Conservation (phyloP, 2,329 filamentous ascomycete species). For the Seiridium cupressi region DNA sequence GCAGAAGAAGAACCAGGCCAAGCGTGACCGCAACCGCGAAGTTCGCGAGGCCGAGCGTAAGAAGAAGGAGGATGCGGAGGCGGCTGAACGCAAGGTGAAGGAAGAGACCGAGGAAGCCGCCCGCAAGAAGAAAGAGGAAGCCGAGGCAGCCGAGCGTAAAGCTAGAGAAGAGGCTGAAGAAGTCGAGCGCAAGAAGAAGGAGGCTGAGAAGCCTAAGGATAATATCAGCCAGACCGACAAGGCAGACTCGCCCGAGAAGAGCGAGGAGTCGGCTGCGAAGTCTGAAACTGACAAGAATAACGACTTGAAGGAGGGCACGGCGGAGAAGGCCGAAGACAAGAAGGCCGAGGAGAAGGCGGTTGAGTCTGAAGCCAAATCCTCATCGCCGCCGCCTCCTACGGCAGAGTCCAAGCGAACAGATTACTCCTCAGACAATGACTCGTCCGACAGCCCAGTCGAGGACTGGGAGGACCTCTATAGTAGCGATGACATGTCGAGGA, state of each 20-base stretch:
- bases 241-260: constrained; percentile 17
- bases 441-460: constrained; percentile 57
- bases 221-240: constrained; percentile 28
- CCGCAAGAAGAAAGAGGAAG: constrained; percentile 16
- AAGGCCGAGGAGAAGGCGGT: constrained; percentile 13
- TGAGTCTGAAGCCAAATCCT: constrained; percentile 10
- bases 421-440: constrained; percentile 50
- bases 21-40: constrained; percentile 31
- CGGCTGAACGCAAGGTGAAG: constrained; percentile 16
- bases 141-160: constrained; percentile 20
- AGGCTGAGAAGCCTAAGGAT: constrained; percentile 21
- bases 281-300: constrained; percentile 9
- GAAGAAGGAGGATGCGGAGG: constrained; percentile 34
- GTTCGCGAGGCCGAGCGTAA: constrained; percentile 35
- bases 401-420: constrained; percentile 18
- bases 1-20: constrained; percentile 36
- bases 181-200: constrained; percentile 14
- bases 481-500: constrained; percentile 55
- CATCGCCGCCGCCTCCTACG: constrained; percentile 16
- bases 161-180: constrained; percentile 22
- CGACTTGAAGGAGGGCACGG: background rate
- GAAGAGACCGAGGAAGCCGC: constrained; percentile 29
- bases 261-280: constrained; percentile 9
- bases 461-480: constrained; percentile 61
- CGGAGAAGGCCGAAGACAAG: background rate